A percentile compares a stretch with the other conserved stretches of the same genome.
Evolutionary conservation across 345 rosid genomes (phyloP).

Genomic region (Ceriops zippeliana): DNA sequence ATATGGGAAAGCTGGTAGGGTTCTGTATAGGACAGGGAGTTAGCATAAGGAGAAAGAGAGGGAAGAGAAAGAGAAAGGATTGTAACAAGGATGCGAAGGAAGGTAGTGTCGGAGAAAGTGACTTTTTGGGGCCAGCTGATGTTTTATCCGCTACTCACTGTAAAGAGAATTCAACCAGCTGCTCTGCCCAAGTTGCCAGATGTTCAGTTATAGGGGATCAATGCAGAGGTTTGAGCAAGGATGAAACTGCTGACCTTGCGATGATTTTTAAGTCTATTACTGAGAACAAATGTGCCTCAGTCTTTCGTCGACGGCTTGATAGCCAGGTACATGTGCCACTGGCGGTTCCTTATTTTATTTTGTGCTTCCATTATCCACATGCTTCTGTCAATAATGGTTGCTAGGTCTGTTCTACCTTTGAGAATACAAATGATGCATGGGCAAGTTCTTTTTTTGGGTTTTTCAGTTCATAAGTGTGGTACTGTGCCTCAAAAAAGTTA

Average conservation of each 20-base stretch:
- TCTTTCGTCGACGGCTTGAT: constrained; percentile 65
- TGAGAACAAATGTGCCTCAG: constrained; percentile 51
- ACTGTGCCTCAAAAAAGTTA: constrained; percentile 60
- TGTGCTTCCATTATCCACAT: background rate
- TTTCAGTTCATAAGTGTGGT: too few relatives aligned
- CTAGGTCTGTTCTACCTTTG: too few relatives aligned
- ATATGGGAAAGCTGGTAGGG: constrained; percentile 31
- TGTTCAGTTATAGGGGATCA: constrained; percentile 29
- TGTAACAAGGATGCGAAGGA: constrained; percentile 52
- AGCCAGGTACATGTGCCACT: constrained; percentile 60
- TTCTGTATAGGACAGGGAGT: constrained; percentile 40
- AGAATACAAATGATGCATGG: too few relatives aligned
- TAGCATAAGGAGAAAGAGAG: constrained; percentile 60
- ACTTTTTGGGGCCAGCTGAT: constrained; percentile 44
- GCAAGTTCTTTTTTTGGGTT: background rate
- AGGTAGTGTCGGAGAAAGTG: constrained; percentile 68
- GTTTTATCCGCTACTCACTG: constrained; percentile 34
- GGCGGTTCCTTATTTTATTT: background rate
- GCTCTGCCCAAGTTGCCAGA: constrained; percentile 34
- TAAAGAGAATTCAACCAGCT: constrained; percentile 43
- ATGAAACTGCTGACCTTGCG: constrained; percentile 36
- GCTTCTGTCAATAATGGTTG: background rate
- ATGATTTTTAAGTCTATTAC: constrained; percentile 44
- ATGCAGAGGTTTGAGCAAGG: constrained; percentile 27
- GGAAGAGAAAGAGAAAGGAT: constrained; percentile 76